These are phyloP conservation scores for Hypomontagnella submonticulosa DNA, from an alignment of 495 filamentous ascomycete species.

Conservation along the genomic window DNA sequence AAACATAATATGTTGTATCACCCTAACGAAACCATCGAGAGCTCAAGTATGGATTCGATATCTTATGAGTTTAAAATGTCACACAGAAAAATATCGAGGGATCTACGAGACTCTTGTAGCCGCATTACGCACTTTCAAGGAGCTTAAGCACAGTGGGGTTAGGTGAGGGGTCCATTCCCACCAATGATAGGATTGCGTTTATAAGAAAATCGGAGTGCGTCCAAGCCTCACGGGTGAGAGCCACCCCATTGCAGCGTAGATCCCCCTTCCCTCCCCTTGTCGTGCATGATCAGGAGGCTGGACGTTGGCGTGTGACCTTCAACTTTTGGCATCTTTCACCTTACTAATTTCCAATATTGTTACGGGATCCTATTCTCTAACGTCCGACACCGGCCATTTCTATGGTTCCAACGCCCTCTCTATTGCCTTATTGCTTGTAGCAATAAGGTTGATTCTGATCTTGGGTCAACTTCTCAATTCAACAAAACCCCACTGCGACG, in stretches of 20 bases:
- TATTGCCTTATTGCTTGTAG: constrained; percentile 5
- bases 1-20: neutral
- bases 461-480: constrained; percentile 19
- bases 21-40: neutral
- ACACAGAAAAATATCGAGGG: constrained; percentile 1
- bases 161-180: constrained; percentile 1
- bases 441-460: constrained; percentile 18
- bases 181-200: constrained; percentile 3
- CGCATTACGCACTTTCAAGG: constrained; percentile 22
- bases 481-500: constrained; percentile 2
- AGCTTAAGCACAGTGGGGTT: constrained; percentile 17
- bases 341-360: constrained; percentile 19
- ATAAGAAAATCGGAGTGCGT: constrained; percentile 12
- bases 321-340: constrained; percentile 8
- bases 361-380: constrained; percentile 3
- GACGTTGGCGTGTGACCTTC: constrained; percentile 40
- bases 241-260: constrained; percentile 30
- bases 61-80: too few relatives aligned
- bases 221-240: constrained; percentile 30
- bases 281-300: constrained; percentile 44
- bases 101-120: constrained; percentile 18
- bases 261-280: constrained; percentile 24
- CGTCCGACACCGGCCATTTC: constrained; percentile 39
- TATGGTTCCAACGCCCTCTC: neutral
- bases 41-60: neutral